Base-by-base conservation (phyloP, 2,329 filamentous ascomycete species). In the Rhynchosporium secalis region DNA sequence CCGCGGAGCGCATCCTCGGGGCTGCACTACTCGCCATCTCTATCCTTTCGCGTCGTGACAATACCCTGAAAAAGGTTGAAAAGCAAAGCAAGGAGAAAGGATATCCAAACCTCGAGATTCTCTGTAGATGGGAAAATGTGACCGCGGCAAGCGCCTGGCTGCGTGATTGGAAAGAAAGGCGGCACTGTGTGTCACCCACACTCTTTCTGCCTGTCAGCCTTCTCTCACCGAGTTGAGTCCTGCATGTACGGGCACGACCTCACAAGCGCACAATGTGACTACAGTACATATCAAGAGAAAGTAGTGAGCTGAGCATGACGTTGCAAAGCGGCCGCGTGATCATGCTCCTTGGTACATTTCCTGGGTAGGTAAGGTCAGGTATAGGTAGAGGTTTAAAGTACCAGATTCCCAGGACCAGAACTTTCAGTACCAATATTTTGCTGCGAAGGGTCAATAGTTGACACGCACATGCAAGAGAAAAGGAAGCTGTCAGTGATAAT, bases 121-220 rank as follows among this genome's bases (percentile, higher is more conserved):
- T 40, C 4, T 54, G 20, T 4, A 38, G 36, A n/a, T 20, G 36
- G 38, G 20, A 41, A 28, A 33, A 33, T 41, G 28, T 41, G n/a
- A 56, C 40, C 29, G 45, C 15, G n/a, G 40, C 31, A 46, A 45
- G 54, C 54, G 40, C 29, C 54, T n/a, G 40, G 12, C 31, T 46
- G 54, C 54, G 28, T 26, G 40, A 56, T 31, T 61, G 36, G 48
- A 60, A 31, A 60, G 29, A 38, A 31, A 60, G 58, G 58, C 58
- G 54, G 33, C 58, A 28, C 51, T 58, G 54, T 62, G 60, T 62
- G 60, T 54, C 60, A 58, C 60, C 60, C 60, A 62, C 60, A 62
- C 60, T 52, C 43, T 40, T 20, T 38, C n/a, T 33, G 33, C 33
- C 33, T 36, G 33, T 36, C 10, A 40, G 51, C 51, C 51, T 36